phyloP scores from a whole-genome alignment of 352 stramenopile genomes.

The Phytophthora brassicae region DNA sequence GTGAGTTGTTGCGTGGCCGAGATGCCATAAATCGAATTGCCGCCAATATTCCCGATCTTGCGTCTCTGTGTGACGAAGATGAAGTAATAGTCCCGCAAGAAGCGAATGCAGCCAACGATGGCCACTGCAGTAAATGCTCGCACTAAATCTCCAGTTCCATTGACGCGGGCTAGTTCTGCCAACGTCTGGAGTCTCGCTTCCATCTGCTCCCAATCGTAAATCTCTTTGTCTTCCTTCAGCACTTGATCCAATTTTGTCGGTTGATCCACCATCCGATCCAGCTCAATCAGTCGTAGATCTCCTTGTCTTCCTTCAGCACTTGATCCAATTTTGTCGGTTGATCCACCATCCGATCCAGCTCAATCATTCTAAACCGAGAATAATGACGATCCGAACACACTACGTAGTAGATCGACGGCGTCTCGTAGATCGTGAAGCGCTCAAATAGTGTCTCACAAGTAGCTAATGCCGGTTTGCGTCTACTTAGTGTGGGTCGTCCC shows the following conservation, averaged over 20 bases:
- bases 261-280: constrained; percentile 69
- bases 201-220: constrained; percentile 85
- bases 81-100: constrained; percentile 98
- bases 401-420: constrained; percentile 64
- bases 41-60: constrained; percentile 96
- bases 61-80: constrained; percentile 96
- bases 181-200: constrained; percentile 72
- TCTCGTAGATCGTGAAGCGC: constrained; percentile 87
- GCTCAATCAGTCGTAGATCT: constrained; percentile 68
- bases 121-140: constrained; percentile 92
- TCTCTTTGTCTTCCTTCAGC: constrained; percentile 60
- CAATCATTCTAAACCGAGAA: constrained; percentile 73
- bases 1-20: constrained; percentile 92
- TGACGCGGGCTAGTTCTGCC: constrained; percentile 44
- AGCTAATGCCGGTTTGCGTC: constrained; percentile 66
- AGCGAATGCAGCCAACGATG: constrained; percentile 97
- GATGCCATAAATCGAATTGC: constrained; percentile 98
- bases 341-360: constrained; percentile 71
- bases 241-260: constrained; percentile 58
- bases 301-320: constrained; percentile 70
- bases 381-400: constrained; percentile 88
- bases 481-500: constrained; percentile 43
- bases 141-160: constrained; percentile 44
- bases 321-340: constrained; percentile 49
- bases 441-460: constrained; percentile 73